Evolutionary conservation across 495 filamentous ascomycete genomes (phyloP).

Genomic region (Coniosporium apollinis): DNA sequence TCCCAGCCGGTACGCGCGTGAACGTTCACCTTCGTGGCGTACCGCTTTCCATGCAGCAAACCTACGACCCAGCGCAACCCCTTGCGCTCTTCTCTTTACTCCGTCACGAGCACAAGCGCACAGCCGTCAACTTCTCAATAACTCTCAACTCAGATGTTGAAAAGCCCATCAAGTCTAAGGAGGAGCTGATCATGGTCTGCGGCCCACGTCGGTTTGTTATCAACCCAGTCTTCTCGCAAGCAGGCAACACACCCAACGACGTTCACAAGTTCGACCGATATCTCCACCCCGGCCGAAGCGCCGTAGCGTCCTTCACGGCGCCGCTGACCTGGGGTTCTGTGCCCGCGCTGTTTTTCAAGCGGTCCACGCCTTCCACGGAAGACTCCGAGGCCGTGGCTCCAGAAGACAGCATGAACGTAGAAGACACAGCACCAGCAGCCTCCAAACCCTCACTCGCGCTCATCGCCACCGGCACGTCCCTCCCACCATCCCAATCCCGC

Average conservation of each 20-base stretch:
- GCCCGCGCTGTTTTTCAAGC: conserved; percentile 72
- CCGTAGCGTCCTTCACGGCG: conserved; percentile 78
- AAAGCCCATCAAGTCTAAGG: conserved; percentile 69
- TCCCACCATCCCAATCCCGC: conserved; percentile 59
- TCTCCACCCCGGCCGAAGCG: conserved; percentile 76
- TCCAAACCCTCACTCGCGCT: conserved; percentile 33
- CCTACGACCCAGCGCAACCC: conserved; percentile 39
- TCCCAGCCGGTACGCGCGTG: conserved; percentile 66
- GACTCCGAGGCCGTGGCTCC: conserved; percentile 20
- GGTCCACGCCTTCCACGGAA: conserved; percentile 7
- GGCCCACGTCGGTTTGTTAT: conserved; percentile 72
- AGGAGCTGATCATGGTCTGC: conserved; percentile 74
- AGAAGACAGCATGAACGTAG: conserved; percentile 14
- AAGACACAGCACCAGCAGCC: conserved; percentile 11
- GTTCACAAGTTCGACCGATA: conserved; percentile 94
- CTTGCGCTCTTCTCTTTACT: conserved; percentile 66
- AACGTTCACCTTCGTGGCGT: conserved; percentile 63
- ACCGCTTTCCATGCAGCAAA: conserved; percentile 37
- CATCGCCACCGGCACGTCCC: conserved; percentile 69
- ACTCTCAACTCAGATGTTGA: conserved; percentile 56
- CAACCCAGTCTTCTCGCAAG: conserved; percentile 76
- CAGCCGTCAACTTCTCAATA: conserved; percentile 72
- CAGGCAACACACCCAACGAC: conserved; percentile 75
- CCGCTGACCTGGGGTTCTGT: conserved; percentile 87
- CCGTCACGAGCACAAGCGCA: conserved; percentile 85